Percentiles rank a stretch among this genome's conserved stretches.
These are phyloP conservation scores for Lachnellula arida DNA, from an alignment of 2,329 filamentous ascomycete species.

Conservation along the genomic window DNA sequence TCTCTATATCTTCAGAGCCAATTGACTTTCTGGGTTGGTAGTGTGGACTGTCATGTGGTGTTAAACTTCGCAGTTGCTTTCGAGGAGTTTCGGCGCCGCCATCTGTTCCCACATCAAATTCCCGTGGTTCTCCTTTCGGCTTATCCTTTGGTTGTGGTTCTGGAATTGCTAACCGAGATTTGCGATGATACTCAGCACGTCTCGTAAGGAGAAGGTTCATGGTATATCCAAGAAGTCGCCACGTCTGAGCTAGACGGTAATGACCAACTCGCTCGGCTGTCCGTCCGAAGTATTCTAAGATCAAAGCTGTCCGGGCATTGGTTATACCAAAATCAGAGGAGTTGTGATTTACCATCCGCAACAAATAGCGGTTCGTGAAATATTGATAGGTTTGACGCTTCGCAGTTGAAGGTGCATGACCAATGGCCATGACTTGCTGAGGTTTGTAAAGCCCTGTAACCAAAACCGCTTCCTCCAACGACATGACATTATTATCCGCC, in stretches of 20 bases:
- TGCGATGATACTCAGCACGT: slow-evolving; percentile 53
- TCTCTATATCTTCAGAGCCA: slow-evolving; percentile 47
- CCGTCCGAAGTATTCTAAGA: slow-evolving; percentile 52
- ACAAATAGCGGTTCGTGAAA: slow-evolving; percentile 52
- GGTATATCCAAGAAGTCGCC: slow-evolving; percentile 56
- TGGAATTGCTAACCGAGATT: slow-evolving; percentile 37
- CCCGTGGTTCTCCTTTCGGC: slow-evolving; percentile 29
- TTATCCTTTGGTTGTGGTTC: slow-evolving; percentile 22
- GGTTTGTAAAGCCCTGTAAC: slow-evolving; percentile 53
- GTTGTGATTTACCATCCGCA: slow-evolving; percentile 37
- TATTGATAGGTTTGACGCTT: slow-evolving; percentile 51
- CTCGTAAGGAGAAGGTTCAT: slow-evolving; percentile 49
- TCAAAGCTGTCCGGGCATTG: slow-evolving; percentile 40
- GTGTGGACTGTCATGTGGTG: slow-evolving; percentile 13
- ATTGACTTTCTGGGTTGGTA: slow-evolving; percentile 18
- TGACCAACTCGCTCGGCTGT: slow-evolving; percentile 53
- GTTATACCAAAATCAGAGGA: slow-evolving; percentile 1
- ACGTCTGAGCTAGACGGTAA: slow-evolving; percentile 59
- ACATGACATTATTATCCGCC: slow-evolving; percentile 42
- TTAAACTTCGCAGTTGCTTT: slow-evolving; percentile 10
- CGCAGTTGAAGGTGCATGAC: slow-evolving; percentile 48
- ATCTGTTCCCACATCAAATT: not conserved
- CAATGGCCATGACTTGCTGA: slow-evolving; percentile 60
- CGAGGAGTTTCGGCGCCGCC: slow-evolving; percentile 25
- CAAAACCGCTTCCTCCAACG: slow-evolving; percentile 54